Percentiles rank a stretch among this genome's conserved stretches.
Evolutionary conservation across 192 early-diverging fungal genomes (phyloP).

Genomic region (Paraglomus occultum): DNA sequence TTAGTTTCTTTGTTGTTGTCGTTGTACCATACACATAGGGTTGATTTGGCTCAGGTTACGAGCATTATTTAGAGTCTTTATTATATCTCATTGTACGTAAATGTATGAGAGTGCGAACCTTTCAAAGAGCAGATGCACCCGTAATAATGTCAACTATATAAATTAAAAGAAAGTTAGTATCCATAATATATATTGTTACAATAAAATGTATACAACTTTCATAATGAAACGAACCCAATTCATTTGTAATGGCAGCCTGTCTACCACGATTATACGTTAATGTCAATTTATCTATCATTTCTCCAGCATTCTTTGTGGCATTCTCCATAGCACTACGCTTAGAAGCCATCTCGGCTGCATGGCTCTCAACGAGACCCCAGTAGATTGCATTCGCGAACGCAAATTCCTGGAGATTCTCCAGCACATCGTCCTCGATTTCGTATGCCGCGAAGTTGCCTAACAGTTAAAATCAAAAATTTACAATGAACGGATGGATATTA

Average conservation of each 20-base stretch:
- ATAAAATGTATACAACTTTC: background rate
- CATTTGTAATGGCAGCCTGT: constrained; percentile 98
- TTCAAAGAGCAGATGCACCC: constrained; percentile 90
- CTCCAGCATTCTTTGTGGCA: constrained; percentile 98
- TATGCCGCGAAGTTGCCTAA: constrained; percentile 80
- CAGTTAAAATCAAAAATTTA: constrained; percentile 31
- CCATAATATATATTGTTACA: background rate
- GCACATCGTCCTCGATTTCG: constrained; percentile 85
- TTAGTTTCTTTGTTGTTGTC: background rate
- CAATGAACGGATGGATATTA: background rate
- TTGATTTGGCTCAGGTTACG: background rate
- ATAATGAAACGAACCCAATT: constrained; percentile 59
- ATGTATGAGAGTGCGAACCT: background rate
- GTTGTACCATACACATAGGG: background rate
- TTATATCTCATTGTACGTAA: background rate
- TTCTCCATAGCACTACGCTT: constrained; percentile 99
- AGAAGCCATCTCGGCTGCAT: constrained; percentile 93
- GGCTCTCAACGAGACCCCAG: constrained; percentile 96
- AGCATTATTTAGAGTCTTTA: background rate
- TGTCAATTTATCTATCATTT: constrained; percentile 96
- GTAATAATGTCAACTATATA: constrained; percentile 87
- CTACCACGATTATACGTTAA: constrained; percentile 96
- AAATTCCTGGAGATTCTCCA: constrained; percentile 91
- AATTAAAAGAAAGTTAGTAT: constrained; percentile 24
- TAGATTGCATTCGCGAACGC: constrained; percentile 90